Percentiles rank a stretch among this genome's conserved stretches.
These are phyloP conservation scores for Aspergillus tanneri DNA, from an alignment of 2,329 filamentous ascomycete genomes.

Conservation along the genomic window DNA sequence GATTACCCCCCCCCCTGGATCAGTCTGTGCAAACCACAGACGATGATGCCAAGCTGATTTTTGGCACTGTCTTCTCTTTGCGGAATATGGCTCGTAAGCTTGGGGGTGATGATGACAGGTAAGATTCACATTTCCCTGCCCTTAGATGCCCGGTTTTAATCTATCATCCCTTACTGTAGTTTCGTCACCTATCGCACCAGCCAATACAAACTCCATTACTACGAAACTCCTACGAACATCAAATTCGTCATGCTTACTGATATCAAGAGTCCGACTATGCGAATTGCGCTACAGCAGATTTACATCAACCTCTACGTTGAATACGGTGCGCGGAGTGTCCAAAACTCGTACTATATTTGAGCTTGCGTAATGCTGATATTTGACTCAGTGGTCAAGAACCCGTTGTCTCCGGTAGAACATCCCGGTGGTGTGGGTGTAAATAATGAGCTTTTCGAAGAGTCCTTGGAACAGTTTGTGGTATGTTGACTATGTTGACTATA, in stretches of 20 bases:
- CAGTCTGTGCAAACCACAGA: slow-evolving; percentile 54
- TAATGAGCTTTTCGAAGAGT: slow-evolving; percentile 65
- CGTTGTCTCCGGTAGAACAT: slow-evolving; percentile 61
- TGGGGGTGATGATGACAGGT: slow-evolving; percentile 82
- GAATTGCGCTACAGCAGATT: slow-evolving; percentile 93
- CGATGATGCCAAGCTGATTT: slow-evolving; percentile 95
- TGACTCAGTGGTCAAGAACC: slow-evolving; percentile 61
- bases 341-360: neutral
- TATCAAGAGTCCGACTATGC: slow-evolving; percentile 82
- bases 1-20: slow-evolving; percentile 33
- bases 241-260: slow-evolving; percentile 98
- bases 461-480: slow-evolving; percentile 53
- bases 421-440: slow-evolving; percentile 61
- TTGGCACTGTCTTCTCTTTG: slow-evolving; percentile 93
- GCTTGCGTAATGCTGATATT: neutral
- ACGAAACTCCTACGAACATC: slow-evolving; percentile 93
- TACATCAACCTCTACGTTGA: slow-evolving; percentile 98
- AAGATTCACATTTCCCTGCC: slow-evolving; percentile 6
- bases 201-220: slow-evolving; percentile 98
- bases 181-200: slow-evolving; percentile 92
- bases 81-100: slow-evolving; percentile 96
- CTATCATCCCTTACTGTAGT: slow-evolving; percentile 45
- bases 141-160: neutral
- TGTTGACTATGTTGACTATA: slow-evolving; percentile 18
- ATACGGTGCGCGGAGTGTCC: slow-evolving; percentile 61